Percentiles rank a stretch among this genome's conserved stretches.
Evolutionary conservation across 1,284 basidiomycete genomes (phyloP).

Genomic region (Sporisorium iseilematis-ciliati): DNA sequence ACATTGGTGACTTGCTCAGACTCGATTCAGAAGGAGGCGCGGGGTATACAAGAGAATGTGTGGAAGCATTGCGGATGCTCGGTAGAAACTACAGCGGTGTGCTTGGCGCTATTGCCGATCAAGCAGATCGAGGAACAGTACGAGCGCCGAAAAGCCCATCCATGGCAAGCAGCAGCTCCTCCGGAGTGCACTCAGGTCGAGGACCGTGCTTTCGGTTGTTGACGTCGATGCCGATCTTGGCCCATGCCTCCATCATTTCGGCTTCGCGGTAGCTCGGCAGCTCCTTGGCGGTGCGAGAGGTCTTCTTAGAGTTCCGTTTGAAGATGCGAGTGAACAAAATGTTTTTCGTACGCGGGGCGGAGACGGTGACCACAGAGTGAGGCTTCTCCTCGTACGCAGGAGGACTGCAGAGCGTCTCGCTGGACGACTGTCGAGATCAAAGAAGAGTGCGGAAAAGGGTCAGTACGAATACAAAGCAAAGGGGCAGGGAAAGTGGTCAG

Average conservation of each 20-base stretch:
- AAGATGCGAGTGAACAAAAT: constrained; percentile 36
- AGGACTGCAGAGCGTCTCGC: constrained; percentile 12
- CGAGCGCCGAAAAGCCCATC: constrained; percentile 37
- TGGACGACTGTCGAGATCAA: constrained; percentile 13
- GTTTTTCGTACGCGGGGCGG: constrained; percentile 9
- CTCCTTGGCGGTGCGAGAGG: not conserved
- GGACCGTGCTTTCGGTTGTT: constrained; percentile 45
- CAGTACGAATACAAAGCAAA: not conserved
- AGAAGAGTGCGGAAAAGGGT: constrained; percentile 1
- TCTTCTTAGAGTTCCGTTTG: constrained; percentile 22
- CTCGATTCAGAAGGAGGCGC: not conserved
- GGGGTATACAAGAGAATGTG: constrained; percentile 7
- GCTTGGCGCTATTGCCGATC: not conserved
- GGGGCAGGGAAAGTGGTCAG: not conserved
- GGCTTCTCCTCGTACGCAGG: constrained; percentile 28
- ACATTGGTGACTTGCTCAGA: not conserved
- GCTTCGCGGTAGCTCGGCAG: constrained; percentile 44
- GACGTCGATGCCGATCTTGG: constrained; percentile 45
- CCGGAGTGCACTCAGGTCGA: constrained; percentile 41
- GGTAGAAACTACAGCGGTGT: not conserved
- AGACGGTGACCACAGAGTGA: not conserved
- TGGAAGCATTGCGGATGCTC: no score
- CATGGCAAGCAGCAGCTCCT: constrained; percentile 32
- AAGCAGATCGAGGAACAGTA: constrained; percentile 2
- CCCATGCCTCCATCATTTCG: constrained; percentile 37